Conservation (phyloP, 306 rosid genomes). For the Sophora flavescens region DNA sequence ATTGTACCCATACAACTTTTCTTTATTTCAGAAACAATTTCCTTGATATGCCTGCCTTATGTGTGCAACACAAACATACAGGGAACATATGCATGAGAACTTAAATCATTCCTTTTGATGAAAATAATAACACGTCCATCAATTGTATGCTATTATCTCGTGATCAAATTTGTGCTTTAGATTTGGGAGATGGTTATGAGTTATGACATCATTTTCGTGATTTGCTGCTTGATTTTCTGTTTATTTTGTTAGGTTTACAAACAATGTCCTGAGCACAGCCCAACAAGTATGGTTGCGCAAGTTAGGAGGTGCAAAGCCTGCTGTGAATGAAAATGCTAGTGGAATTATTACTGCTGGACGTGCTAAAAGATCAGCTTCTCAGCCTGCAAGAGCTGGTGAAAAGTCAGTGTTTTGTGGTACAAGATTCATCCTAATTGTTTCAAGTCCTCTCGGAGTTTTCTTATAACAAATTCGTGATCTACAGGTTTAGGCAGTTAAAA, state of each 20-base stretch:
- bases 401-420: constrained; percentile 64
- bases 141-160: constrained; percentile 31
- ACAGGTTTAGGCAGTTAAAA: constrained; percentile 78
- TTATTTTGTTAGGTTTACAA: constrained; percentile 74
- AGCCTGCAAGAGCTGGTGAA: constrained; percentile 69
- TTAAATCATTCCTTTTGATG: constrained; percentile 24
- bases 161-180: neutral
- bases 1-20: neutral
- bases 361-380: constrained; percentile 83
- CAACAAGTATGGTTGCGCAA: constrained; percentile 98
- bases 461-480: constrained; percentile 42
- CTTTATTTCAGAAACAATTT: constrained; percentile 26
- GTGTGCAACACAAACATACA: constrained; percentile 10
- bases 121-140: constrained; percentile 29
- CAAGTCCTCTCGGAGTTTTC: constrained; percentile 31
- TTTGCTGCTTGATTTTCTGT: constrained; percentile 16
- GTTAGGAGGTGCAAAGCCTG: constrained; percentile 96
- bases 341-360: constrained; percentile 98
- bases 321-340: constrained; percentile 72
- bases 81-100: constrained; percentile 3
- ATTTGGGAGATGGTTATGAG: constrained; percentile 20
- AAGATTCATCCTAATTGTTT: constrained; percentile 27
- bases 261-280: constrained; percentile 96
- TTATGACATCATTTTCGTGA: neutral
- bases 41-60: constrained; percentile 25